These are phyloP conservation scores for Ramalina peruviana DNA, from an alignment of 495 filamentous ascomycete genomes.

Conservation along the genomic window DNA sequence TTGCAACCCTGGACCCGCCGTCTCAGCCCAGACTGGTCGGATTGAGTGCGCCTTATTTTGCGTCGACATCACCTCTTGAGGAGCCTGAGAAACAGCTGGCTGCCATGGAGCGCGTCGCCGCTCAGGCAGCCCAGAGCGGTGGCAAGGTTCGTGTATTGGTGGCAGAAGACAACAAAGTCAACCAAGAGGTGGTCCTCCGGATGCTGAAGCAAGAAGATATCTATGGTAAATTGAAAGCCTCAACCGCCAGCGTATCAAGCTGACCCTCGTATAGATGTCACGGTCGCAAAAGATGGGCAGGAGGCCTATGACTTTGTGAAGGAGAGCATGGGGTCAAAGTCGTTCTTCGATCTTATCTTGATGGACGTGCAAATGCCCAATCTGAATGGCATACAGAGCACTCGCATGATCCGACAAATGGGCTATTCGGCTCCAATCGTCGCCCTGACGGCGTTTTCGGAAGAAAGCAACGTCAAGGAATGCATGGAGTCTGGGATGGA, in stretches of 20 bases:
- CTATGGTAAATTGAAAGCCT: slow-evolving; percentile 29
- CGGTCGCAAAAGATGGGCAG: slow-evolving; percentile 73
- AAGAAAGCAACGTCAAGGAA: slow-evolving; percentile 78
- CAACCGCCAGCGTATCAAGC: neutral
- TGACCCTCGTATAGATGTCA: slow-evolving; percentile 42
- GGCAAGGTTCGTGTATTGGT: slow-evolving; percentile 72
- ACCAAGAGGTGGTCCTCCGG: slow-evolving; percentile 78
- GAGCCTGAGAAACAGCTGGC: slow-evolving; percentile 31
- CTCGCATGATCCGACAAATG: slow-evolving; percentile 71
- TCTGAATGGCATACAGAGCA: slow-evolving; percentile 77
- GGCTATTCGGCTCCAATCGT: slow-evolving; percentile 86
- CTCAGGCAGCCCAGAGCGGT: slow-evolving; percentile 29
- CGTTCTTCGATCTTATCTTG: slow-evolving; percentile 71
- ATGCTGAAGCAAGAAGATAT: slow-evolving; percentile 60
- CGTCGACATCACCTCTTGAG: slow-evolving; percentile 37
- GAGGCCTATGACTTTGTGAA: slow-evolving; percentile 81
- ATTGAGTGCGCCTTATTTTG: slow-evolving; percentile 75
- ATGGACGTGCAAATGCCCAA: slow-evolving; percentile 95
- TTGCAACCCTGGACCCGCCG: slow-evolving; percentile 15
- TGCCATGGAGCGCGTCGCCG: slow-evolving; percentile 36
- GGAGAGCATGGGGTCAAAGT: slow-evolving; percentile 56
- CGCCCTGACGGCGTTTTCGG: slow-evolving; percentile 77
- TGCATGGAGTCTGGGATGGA: slow-evolving; percentile 69
- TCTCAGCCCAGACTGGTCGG: slow-evolving; percentile 63
- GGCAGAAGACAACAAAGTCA: slow-evolving; percentile 89